A percentile compares a stretch with the other conserved stretches of the same genome.
Evolutionary conservation across 345 rosid species (phyloP).

Genomic region (Iberis pinnata): DNA sequence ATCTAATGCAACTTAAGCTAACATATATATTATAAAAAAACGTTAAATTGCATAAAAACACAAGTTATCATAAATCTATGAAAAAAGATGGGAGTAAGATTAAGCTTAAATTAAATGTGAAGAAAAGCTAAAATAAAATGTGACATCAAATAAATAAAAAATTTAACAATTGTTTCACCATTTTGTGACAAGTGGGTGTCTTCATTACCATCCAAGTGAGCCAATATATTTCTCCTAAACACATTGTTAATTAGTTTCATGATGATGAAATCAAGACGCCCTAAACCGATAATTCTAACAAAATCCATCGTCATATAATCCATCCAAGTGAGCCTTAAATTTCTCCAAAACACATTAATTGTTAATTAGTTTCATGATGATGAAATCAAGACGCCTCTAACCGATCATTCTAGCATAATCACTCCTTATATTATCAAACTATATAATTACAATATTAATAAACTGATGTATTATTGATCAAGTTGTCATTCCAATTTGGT

Average conservation of each 20-base stretch:
- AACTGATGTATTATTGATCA: slow-evolving; percentile 30
- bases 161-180: slow-evolving; percentile 2
- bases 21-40: no score
- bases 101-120: not conserved
- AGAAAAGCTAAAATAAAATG: no score
- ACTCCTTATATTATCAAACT: no score
- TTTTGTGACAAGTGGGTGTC: slow-evolving; percentile 25
- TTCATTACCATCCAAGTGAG: slow-evolving; percentile 15
- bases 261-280: slow-evolving; percentile 22
- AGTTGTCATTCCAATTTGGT: slow-evolving; percentile 32
- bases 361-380: slow-evolving; percentile 14
- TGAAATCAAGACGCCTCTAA: slow-evolving; percentile 19
- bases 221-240: slow-evolving; percentile 10
- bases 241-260: slow-evolving; percentile 15
- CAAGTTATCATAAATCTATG: no score
- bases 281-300: slow-evolving; percentile 23
- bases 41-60: no score
- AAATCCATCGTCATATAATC: slow-evolving; percentile 8
- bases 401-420: slow-evolving; percentile 27
- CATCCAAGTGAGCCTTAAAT: slow-evolving; percentile 8
- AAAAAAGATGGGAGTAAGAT: no score
- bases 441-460: slow-evolving; percentile 1
- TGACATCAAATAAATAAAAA: slow-evolving; percentile 3
- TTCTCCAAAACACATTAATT: slow-evolving; percentile 4
- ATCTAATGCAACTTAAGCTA: no score